Percentiles rank a stretch among this genome's conserved stretches.
phyloP scores from a whole-genome alignment of 345 rosid species.

The Stellera chamaejasme region DNA sequence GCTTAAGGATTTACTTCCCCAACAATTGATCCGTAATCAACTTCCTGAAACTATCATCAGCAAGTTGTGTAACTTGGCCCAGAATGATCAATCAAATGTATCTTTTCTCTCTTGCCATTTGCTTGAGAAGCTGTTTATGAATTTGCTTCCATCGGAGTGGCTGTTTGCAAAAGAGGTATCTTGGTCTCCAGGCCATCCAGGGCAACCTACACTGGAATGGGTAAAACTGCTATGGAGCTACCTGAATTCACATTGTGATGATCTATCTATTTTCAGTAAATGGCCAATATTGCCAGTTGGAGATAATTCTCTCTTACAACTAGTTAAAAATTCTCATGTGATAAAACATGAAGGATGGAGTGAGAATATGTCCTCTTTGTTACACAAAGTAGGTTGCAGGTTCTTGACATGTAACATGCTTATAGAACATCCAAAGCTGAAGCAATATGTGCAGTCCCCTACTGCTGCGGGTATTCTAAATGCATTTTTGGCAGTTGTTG shows the following conservation, averaged over 20 bases:
- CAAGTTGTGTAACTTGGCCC: conserved; percentile 69
- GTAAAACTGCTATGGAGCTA: conserved; percentile 67
- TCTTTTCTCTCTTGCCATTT: conserved; percentile 67
- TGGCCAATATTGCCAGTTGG: conserved; percentile 97
- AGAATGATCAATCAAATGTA: conserved; percentile 58
- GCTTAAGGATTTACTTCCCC: conserved; percentile 73
- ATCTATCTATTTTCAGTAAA: conserved; percentile 72
- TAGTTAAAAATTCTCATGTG: conserved; percentile 64
- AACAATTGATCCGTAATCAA: conserved; percentile 58
- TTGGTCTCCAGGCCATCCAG: conserved; percentile 75
- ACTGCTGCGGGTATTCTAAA: conserved; percentile 75
- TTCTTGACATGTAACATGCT: conserved; percentile 61
- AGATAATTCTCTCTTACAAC: conserved; percentile 53
- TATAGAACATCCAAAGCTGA: conserved; percentile 77
- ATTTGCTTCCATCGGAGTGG: conserved; percentile 89
- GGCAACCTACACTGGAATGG: conserved; percentile 85
- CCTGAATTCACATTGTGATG: conserved; percentile 67
- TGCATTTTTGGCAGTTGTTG: conserved; percentile 67
- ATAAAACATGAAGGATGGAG: conserved; percentile 86
- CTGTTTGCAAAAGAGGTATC: conserved; percentile 54
- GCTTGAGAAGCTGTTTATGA: conserved; percentile 80
- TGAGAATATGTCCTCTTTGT: conserved; percentile 83
- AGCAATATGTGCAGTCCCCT: conserved; percentile 78
- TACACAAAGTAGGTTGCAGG: conserved; percentile 74
- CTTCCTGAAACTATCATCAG: conserved; percentile 54